These are phyloP conservation scores for Podospora australis DNA, from an alignment of 495 filamentous ascomycete species.

Conservation along the genomic window DNA sequence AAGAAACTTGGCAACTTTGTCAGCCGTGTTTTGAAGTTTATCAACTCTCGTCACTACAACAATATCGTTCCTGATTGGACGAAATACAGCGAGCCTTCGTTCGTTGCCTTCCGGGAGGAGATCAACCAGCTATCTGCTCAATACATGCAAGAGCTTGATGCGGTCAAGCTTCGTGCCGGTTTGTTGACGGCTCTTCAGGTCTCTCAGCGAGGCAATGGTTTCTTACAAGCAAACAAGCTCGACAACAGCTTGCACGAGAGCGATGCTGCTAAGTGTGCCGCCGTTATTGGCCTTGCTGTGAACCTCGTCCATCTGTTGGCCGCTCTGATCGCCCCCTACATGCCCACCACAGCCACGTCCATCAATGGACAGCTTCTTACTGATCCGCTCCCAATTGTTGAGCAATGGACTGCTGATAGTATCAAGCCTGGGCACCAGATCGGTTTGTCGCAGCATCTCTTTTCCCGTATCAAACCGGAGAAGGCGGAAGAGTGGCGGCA, in stretches of 20 bases:
- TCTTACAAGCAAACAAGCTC: conserved; percentile 67
- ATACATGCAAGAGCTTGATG: conserved; percentile 64
- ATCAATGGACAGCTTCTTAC: conserved; percentile 66
- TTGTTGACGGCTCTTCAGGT: conserved; percentile 63
- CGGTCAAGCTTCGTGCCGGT: conserved; percentile 65
- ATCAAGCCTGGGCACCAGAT: conserved; percentile 68
- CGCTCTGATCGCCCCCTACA: conserved; percentile 66
- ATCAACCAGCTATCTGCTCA: conserved; percentile 43
- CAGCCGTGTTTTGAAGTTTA: conserved; percentile 82
- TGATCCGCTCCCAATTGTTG: conserved; percentile 49
- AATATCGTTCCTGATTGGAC: conserved; percentile 61
- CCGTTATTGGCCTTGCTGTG: conserved; percentile 69
- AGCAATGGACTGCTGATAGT: conserved; percentile 53
- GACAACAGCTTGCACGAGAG: conserved; percentile 63
- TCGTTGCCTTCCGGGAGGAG: background rate
- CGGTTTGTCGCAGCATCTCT: conserved; percentile 71
- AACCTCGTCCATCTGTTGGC: conserved; percentile 74
- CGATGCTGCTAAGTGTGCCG: conserved; percentile 34
- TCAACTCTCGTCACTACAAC: conserved; percentile 57
- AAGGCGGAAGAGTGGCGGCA: conserved; percentile 75
- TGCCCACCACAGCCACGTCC: conserved; percentile 63
- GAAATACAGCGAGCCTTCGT: conserved; percentile 21
- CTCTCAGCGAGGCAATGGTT: conserved; percentile 64
- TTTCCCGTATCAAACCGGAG: conserved; percentile 69
- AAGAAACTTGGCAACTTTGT: conserved; percentile 87